Percentiles rank a stretch among this genome's conserved stretches.
Conservation (phyloP, 768 basidiomycete genomes). For the Mycena haematopus region DNA sequence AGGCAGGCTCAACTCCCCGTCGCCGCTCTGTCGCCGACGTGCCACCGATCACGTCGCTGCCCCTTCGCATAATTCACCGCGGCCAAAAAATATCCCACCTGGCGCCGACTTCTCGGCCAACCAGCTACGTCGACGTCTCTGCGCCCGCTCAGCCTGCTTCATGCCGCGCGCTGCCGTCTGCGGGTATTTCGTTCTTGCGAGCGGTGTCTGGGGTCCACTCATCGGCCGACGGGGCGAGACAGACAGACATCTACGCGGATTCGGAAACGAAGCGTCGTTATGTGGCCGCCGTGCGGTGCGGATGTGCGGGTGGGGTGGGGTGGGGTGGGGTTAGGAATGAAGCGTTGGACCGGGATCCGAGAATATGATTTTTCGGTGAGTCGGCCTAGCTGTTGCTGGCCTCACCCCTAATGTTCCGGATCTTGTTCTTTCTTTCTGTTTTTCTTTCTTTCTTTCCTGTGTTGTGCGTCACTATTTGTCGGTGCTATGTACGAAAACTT, state of each 20-base stretch:
- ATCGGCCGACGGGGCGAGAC: conserved; percentile 3
- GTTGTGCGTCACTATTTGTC: neutral
- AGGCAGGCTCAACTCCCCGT: neutral
- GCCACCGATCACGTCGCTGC: conserved; percentile 1
- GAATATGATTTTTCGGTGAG: conserved; percentile 3
- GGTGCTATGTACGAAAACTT: conserved; percentile 4
- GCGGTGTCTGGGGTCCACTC: conserved; percentile 11
- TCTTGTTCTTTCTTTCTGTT: too few species aligned
- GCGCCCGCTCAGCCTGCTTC: neutral
- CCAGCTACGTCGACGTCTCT: neutral
- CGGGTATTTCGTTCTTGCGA: conserved; percentile 19
- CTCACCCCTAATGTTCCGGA: neutral
- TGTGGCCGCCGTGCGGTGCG: conserved; percentile 3
- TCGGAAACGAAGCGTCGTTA: too few species aligned
- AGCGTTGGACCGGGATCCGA: neutral
- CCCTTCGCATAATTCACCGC: neutral
- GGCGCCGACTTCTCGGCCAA: conserved; percentile 5
- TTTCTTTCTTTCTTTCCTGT: too few species aligned
- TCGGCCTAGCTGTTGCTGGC: neutral
- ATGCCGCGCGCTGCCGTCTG: neutral
- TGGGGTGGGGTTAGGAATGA: neutral
- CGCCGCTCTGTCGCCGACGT: conserved; percentile 5
- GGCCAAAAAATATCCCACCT: neutral
- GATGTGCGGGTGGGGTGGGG: neutral
- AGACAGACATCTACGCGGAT: too few species aligned